Evolutionary conservation across 129 eudicot genomes (phyloP), one percentile per base, ranked within the genome.

Genomic region (Chrysanthemum lavandulifolium): DNA sequence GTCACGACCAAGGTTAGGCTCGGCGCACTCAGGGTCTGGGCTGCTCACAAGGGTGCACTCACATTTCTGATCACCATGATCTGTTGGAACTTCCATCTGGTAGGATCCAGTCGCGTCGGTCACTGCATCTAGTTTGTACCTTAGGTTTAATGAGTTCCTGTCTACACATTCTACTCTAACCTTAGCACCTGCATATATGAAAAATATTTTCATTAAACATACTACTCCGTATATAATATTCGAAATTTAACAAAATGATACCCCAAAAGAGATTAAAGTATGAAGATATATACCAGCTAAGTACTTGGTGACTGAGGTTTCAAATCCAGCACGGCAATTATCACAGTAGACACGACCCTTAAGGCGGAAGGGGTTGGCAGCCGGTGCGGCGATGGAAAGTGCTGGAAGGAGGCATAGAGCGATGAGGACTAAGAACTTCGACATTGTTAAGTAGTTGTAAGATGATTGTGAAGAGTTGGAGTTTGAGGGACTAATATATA

Each of bases 301-400:
- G 76, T 75, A 76, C 19, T 43, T 75, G 78, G 89, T 76, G 75
- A 73, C 89, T 0, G 75, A 53, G 21, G 89, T 89, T 64, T 92
- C 96, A 13, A 82, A 92, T 10, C 98, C 98, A 21, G 78, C 82
- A 19, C 88, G 96, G 78, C 98, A 92, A 73, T 88, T 84, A 76
- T 92, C 97, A 19, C 97, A 89, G 79, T 89, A 92, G 58, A 76
- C 82, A 1, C 64, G 76, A 13, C 96, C 96, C 27, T 69, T 55
- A 13, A 90, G 83, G 4, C 75, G 63, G 69, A 87, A 82, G 0
- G 73, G 80, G 13, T 75, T 68, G 6, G 19, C 4, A 2, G 16
- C 27, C 0, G 80, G 66, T 13, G 50, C 23, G 1, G 76, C 81
- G 31, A 51, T 27, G 6, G 68, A 85, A 33, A 87, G 69, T 5